These are phyloP conservation scores for Cocos nucifera DNA, from an alignment of 176 grass and related monocot genomes.

Conservation along the genomic window DNA sequence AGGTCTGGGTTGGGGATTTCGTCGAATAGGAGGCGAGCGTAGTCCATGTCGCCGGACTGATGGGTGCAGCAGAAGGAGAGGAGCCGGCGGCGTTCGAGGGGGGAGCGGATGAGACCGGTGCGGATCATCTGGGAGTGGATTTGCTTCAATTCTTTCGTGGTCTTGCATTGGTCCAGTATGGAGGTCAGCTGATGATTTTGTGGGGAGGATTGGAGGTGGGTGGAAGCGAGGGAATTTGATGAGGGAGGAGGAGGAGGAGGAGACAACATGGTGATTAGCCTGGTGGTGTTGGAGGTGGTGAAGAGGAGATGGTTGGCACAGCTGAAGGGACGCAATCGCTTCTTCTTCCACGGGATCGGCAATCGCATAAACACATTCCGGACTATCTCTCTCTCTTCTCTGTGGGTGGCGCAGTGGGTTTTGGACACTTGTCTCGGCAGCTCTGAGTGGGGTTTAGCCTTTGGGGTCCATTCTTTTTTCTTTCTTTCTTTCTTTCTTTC, in stretches of 20 bases:
- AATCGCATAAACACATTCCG: too few species aligned
- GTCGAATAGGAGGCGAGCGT: slow-evolving; percentile 48
- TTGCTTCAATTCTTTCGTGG: slow-evolving; percentile 36
- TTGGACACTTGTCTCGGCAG: too few species aligned
- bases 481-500: too few species aligned
- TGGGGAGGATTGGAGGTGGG: slow-evolving; percentile 2
- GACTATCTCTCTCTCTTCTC: too few species aligned
- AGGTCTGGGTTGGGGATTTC: slow-evolving; percentile 22
- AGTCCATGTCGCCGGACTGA: slow-evolving; percentile 11
- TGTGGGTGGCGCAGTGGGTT: too few species aligned
- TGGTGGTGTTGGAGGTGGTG: neutral
- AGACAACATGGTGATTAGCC: neutral
- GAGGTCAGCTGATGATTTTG: neutral
- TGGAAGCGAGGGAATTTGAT: slow-evolving; percentile 2
- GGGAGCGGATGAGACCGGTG: slow-evolving; percentile 12
- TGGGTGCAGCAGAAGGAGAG: slow-evolving; percentile 25
- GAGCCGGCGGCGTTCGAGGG: slow-evolving; percentile 4
- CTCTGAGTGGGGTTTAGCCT: too few species aligned
- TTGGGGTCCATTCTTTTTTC: too few species aligned
- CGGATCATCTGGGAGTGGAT: slow-evolving; percentile 35
- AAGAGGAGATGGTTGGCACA: neutral
- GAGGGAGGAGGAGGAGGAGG: slow-evolving; percentile 6
- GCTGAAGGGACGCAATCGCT: neutral
- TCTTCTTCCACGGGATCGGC: too few species aligned
- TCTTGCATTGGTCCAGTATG: slow-evolving; percentile 26